A percentile compares a stretch with the other conserved stretches of the same genome.
These are phyloP conservation scores for Fusarium pseudonygamai DNA, from an alignment of 2,329 filamentous ascomycete genomes.

Conservation along the genomic window DNA sequence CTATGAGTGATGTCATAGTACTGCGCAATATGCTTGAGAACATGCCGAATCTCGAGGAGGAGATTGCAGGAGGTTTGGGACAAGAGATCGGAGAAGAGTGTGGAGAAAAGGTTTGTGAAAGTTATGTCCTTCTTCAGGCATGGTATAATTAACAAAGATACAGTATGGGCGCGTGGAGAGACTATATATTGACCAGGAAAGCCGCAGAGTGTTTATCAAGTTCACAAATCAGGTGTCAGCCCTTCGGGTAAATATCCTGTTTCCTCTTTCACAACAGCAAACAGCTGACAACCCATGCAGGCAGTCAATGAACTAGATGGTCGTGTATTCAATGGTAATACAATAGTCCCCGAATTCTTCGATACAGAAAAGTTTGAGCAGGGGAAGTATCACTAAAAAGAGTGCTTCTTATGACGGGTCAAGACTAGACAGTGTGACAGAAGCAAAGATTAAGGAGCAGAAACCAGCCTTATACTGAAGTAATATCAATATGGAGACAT, in stretches of 20 bases:
- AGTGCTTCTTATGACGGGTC: background rate
- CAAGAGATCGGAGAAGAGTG: constrained; percentile 98
- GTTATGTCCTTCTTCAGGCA: background rate
- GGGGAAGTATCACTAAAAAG: constrained; percentile 58
- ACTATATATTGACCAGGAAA: constrained; percentile 75
- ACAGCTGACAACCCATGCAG: constrained; percentile 52
- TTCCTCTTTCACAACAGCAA: background rate
- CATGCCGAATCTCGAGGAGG: constrained; percentile 78
- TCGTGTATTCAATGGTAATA: constrained; percentile 87
- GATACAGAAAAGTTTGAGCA: constrained; percentile 83
- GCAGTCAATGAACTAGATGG: constrained; percentile 92
- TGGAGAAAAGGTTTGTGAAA: constrained; percentile 70
- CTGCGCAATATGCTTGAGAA: constrained; percentile 86
- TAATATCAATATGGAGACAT: background rate
- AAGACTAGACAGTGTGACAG: background rate
- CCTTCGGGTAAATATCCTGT: constrained; percentile 70
- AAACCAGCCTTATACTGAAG: constrained; percentile 3
- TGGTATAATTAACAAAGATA: constrained; percentile 20
- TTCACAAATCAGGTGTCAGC: constrained; percentile 89
- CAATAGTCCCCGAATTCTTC: constrained; percentile 84
- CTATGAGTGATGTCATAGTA: constrained; percentile 84
- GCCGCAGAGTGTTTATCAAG: constrained; percentile 85
- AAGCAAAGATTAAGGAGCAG: background rate
- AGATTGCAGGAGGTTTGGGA: constrained; percentile 78
- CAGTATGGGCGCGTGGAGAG: constrained; percentile 86